phyloP scores from a whole-genome alignment of 1,139 yeast species.

The Yamadazyma mexicana region DNA sequence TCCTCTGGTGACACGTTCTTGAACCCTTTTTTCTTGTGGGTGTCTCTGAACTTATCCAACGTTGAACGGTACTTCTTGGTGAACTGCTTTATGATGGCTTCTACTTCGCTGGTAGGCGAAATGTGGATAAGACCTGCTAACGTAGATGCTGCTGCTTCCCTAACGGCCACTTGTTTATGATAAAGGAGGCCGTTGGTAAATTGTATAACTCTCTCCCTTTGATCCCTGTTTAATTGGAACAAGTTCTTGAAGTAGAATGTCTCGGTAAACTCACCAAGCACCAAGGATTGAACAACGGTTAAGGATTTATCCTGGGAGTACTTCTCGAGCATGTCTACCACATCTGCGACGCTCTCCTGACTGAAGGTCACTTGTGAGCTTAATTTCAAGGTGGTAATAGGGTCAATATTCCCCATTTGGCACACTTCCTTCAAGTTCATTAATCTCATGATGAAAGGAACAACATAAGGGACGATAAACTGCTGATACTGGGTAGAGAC shows the following conservation, averaged over 20 bases:
- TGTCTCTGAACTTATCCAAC: slow-evolving; percentile 33
- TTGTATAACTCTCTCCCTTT: slow-evolving; percentile 52
- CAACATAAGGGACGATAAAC: slow-evolving; percentile 42
- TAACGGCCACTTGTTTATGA: slow-evolving; percentile 70
- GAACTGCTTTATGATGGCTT: slow-evolving; percentile 26
- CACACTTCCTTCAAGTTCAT: slow-evolving; percentile 79
- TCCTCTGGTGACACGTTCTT: slow-evolving; percentile 41
- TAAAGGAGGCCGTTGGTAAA: slow-evolving; percentile 56
- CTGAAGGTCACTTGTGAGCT: slow-evolving; percentile 63
- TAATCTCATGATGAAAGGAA: slow-evolving; percentile 71
- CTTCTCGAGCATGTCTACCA: slow-evolving; percentile 53
- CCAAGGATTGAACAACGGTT: slow-evolving; percentile 67
- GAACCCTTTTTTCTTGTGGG: slow-evolving; percentile 30
- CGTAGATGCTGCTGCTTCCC: slow-evolving; percentile 74
- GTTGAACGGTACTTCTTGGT: slow-evolving; percentile 25
- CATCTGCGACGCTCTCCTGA: slow-evolving; percentile 36
- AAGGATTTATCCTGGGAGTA: slow-evolving; percentile 41
- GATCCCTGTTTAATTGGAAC: slow-evolving; percentile 50
- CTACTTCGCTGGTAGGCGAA: slow-evolving; percentile 60
- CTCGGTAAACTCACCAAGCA: slow-evolving; percentile 71
- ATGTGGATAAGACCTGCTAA: slow-evolving; percentile 82
- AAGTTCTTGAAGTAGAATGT: slow-evolving; percentile 74
- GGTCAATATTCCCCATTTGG: slow-evolving; percentile 66
- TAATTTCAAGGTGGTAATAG: slow-evolving; percentile 51
- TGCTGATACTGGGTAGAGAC: slow-evolving; percentile 40